Conservation (phyloP, 2,329 filamentous ascomycete genomes). For the Aspergillus fructus region DNA sequence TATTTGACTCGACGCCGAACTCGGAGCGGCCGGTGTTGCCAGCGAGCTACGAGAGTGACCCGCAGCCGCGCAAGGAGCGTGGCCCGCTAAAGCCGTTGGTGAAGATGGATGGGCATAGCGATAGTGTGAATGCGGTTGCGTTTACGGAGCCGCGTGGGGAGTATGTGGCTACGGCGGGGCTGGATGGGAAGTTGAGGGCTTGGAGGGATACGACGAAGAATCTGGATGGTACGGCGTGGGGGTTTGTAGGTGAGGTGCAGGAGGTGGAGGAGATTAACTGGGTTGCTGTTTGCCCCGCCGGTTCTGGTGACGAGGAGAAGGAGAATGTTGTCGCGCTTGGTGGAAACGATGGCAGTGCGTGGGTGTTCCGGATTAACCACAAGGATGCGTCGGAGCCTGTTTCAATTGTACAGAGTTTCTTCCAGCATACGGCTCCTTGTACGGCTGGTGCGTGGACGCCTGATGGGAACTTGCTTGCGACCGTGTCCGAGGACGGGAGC, state of each 20-base stretch:
- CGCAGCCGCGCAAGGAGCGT: constrained; percentile 58
- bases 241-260: constrained; percentile 72
- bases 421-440: constrained; percentile 80
- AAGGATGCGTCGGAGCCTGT: constrained; percentile 62
- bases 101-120: constrained; percentile 82
- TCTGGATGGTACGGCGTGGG: constrained; percentile 55
- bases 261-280: constrained; percentile 97
- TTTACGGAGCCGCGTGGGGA: constrained; percentile 84
- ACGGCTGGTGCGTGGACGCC: constrained; percentile 90
- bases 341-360: constrained; percentile 86
- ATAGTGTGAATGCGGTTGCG: constrained; percentile 81
- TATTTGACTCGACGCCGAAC: constrained; percentile 72
- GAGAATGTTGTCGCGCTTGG: constrained; percentile 84
- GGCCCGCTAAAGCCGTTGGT: constrained; percentile 65
- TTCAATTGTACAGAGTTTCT: constrained; percentile 86
- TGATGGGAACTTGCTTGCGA: constrained; percentile 82
- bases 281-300: constrained; percentile 74
- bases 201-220: constrained; percentile 57
- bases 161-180: constrained; percentile 79
- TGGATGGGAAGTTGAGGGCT: constrained; percentile 79
- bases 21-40: constrained; percentile 67
- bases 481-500: constrained; percentile 82
- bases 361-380: constrained; percentile 86
- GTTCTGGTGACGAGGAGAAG: constrained; percentile 48
- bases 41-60: constrained; percentile 69